These are phyloP conservation scores for Moesziomyces aphidis DNA, from an alignment of 1,284 basidiomycete species.

Conservation along the genomic window DNA sequence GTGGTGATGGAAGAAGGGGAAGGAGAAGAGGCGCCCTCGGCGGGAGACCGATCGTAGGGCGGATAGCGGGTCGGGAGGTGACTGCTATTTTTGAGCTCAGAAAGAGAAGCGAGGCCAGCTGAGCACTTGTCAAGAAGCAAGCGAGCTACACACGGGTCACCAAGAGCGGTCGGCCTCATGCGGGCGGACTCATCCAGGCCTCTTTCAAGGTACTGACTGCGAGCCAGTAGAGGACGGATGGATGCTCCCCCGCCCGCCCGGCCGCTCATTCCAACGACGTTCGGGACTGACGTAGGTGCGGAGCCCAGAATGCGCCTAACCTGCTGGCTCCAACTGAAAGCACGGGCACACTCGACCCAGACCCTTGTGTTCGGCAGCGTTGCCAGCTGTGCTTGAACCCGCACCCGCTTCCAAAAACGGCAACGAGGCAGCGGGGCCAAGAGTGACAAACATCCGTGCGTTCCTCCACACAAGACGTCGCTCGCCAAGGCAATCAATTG, in stretches of 20 bases:
- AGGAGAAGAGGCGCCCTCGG: neutral
- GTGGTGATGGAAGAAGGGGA: slow-evolving; percentile 1
- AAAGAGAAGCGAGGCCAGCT: neutral
- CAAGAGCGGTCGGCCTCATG: slow-evolving; percentile 1
- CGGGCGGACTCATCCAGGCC: slow-evolving; percentile 30
- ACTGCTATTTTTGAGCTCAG: no score
- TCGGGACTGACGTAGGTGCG: slow-evolving; percentile 34
- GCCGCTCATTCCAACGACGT: slow-evolving; percentile 15
- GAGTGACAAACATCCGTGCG: slow-evolving; percentile 1
- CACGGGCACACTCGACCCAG: neutral
- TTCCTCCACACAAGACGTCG: slow-evolving; percentile 13
- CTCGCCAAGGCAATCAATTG: no score
- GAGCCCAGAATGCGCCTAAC: neutral
- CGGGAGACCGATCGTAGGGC: no score
- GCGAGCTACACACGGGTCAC: slow-evolving; percentile 3
- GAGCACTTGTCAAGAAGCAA: neutral
- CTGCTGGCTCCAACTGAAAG: no score
- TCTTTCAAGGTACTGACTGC: no score
- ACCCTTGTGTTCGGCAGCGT: neutral
- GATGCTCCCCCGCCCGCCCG: no score
- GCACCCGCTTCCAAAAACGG: slow-evolving; percentile 15
- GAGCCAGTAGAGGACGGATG: no score
- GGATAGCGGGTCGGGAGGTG: no score
- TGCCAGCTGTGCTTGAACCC: neutral
- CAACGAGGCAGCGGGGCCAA: neutral